phyloP scores from a whole-genome alignment of 805 yeast species.

The Ogataea saltuana region DNA sequence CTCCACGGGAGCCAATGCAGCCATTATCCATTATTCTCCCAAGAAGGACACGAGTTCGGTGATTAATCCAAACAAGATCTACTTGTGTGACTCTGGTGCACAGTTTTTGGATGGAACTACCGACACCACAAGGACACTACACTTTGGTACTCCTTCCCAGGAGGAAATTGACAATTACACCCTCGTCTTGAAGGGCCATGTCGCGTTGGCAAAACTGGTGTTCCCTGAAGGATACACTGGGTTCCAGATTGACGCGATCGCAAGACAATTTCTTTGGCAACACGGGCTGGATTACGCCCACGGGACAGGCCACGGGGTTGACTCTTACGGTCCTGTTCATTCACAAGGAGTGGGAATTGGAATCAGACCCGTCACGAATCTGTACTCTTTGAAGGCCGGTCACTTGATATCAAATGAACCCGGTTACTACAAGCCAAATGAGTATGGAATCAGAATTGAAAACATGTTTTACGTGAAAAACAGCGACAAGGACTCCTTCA shows the following conservation, averaged over 20 bases:
- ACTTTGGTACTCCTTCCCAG: constrained; percentile 47
- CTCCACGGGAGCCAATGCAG: constrained; percentile 74
- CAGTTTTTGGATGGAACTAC: constrained; percentile 67
- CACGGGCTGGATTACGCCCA: constrained; percentile 60
- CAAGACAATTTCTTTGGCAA: constrained; percentile 59
- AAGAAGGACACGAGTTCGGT: constrained; percentile 41
- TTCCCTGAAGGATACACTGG: constrained; percentile 61
- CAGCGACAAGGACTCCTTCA: constrained; percentile 36
- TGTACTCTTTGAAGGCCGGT: constrained; percentile 48
- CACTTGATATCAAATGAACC: constrained; percentile 62
- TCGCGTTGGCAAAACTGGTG: constrained; percentile 47
- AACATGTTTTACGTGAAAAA: constrained; percentile 50
- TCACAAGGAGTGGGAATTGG: constrained; percentile 68
- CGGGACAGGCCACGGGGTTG: constrained; percentile 68
- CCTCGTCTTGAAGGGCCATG: constrained; percentile 57
- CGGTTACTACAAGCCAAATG: constrained; percentile 60
- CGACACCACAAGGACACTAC: constrained; percentile 62
- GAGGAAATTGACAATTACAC: constrained; percentile 54
- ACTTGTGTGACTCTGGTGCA: constrained; percentile 59
- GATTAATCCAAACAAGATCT: constrained; percentile 54
- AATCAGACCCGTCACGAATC: constrained; percentile 50
- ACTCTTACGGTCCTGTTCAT: constrained; percentile 61
- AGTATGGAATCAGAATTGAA: constrained; percentile 59
- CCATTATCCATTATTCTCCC: constrained; percentile 76
- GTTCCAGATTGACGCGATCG: constrained; percentile 53